Conservation (phyloP, 495 filamentous ascomycete genomes). For the Talaromyces thailandensis region DNA sequence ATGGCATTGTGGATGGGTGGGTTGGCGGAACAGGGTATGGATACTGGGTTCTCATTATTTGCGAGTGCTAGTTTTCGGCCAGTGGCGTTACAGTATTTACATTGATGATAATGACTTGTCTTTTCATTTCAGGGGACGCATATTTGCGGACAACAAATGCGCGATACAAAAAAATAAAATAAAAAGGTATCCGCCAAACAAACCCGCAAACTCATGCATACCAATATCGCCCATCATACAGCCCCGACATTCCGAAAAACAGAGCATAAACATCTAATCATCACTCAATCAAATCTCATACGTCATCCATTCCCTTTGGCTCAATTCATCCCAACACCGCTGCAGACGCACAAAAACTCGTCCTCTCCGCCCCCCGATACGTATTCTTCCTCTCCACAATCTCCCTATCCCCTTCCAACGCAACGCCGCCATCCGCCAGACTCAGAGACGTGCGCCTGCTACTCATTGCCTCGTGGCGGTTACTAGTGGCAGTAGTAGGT, state of each 20-base stretch:
- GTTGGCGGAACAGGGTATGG: not conserved
- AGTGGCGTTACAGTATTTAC: not conserved
- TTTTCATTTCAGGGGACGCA: not conserved
- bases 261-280: not conserved
- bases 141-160: not conserved
- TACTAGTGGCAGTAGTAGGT: not conserved
- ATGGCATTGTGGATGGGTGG: not conserved
- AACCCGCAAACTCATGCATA: not conserved
- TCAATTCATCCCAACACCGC: not conserved
- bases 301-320: not conserved
- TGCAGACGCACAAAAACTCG: slow-evolving; percentile 15
- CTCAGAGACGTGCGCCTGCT: slow-evolving; percentile 17
- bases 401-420: slow-evolving; percentile 10
- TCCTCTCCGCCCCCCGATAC: slow-evolving; percentile 28
- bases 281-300: not conserved
- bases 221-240: not conserved
- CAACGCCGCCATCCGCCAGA: slow-evolving; percentile 13
- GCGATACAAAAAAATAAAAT: not conserved
- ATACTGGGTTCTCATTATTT: not conserved
- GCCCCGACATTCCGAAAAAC: not conserved
- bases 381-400: slow-evolving; percentile 14
- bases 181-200: not conserved
- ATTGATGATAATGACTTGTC: not conserved
- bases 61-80: not conserved
- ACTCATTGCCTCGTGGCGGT: not conserved